Evolutionary conservation across 495 filamentous ascomycete genomes (phyloP).

Genomic region (Chaetomium tenue): DNA sequence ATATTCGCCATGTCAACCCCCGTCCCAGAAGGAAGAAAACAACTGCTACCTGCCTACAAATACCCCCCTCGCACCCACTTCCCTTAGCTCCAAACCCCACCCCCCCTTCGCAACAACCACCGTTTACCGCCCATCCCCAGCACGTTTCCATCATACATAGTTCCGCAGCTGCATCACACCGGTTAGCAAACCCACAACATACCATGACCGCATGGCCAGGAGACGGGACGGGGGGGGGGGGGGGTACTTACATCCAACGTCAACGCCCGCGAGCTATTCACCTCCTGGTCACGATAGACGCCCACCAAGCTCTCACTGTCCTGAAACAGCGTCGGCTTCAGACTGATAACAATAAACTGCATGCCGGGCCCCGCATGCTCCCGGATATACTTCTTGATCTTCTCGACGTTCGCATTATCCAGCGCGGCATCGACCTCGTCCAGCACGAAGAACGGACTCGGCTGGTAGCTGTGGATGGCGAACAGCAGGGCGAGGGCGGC

Average conservation of each 20-base stretch:
- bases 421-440: slow-evolving; percentile 98
- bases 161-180: slow-evolving; percentile 34
- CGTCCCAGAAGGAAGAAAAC: background rate
- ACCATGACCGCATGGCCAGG: background rate
- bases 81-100: background rate
- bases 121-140: background rate
- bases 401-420: slow-evolving; percentile 92
- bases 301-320: slow-evolving; percentile 90
- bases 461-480: slow-evolving; percentile 92
- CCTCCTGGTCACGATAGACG: slow-evolving; percentile 90
- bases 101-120: background rate
- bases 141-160: slow-evolving; percentile 26
- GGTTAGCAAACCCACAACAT: background rate
- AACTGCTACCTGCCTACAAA: background rate
- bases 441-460: slow-evolving; percentile 93
- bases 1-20: slow-evolving; percentile 1
- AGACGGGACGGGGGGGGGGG: background rate
- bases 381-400: slow-evolving; percentile 91
- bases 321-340: slow-evolving; percentile 94
- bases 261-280: slow-evolving; percentile 82
- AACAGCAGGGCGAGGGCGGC: slow-evolving; percentile 93
- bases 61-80: background rate
- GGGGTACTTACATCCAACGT: slow-evolving; percentile 84
- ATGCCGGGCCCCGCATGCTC: slow-evolving; percentile 93
- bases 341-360: slow-evolving; percentile 97